phyloP scores from a whole-genome alignment of 805 yeast genomes.

The Saturnispora gosingensis region DNA sequence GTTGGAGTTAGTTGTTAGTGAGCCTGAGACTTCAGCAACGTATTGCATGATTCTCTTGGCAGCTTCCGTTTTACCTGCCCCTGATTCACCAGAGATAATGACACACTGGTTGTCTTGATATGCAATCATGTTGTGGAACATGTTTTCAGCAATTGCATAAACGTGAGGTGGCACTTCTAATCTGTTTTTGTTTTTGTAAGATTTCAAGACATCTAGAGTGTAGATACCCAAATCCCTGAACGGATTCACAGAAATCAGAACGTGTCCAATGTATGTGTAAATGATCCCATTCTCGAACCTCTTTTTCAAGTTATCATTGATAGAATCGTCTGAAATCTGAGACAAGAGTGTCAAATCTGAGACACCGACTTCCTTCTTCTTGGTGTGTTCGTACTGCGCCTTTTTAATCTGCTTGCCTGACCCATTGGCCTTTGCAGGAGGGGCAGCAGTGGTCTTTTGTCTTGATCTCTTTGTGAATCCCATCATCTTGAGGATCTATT shows the following conservation, averaged over 20 bases:
- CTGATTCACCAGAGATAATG: conserved; percentile 94
- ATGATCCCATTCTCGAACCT: conserved; percentile 84
- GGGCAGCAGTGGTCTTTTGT: conserved; percentile 36
- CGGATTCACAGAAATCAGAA: conserved; percentile 91
- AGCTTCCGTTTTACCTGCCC: conserved; percentile 98
- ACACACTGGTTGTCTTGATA: conserved; percentile 95
- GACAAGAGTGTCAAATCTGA: conserved; percentile 86
- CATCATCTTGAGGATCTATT: conserved; percentile 6
- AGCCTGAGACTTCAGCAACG: conserved; percentile 80
- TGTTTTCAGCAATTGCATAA: conserved; percentile 92
- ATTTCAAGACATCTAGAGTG: conserved; percentile 63
- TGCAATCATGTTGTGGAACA: conserved; percentile 92
- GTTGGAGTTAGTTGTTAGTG: conserved; percentile 47
- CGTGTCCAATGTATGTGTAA: conserved; percentile 91
- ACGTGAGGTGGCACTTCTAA: conserved; percentile 98
- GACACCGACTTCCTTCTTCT: conserved; percentile 97
- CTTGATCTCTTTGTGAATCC: conserved; percentile 40
- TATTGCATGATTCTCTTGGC: conserved; percentile 98
- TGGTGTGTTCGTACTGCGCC: conserved; percentile 80
- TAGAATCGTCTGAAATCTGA: conserved; percentile 82
- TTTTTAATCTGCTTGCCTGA: conserved; percentile 49
- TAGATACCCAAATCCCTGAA: conserved; percentile 94
- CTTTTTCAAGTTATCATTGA: conserved; percentile 83
- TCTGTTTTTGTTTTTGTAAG: conserved; percentile 86
- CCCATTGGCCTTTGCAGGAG: conserved; percentile 20